phyloP scores from a whole-genome alignment of 2,329 filamentous ascomycete species.

The Phialocephala subalpina region DNA sequence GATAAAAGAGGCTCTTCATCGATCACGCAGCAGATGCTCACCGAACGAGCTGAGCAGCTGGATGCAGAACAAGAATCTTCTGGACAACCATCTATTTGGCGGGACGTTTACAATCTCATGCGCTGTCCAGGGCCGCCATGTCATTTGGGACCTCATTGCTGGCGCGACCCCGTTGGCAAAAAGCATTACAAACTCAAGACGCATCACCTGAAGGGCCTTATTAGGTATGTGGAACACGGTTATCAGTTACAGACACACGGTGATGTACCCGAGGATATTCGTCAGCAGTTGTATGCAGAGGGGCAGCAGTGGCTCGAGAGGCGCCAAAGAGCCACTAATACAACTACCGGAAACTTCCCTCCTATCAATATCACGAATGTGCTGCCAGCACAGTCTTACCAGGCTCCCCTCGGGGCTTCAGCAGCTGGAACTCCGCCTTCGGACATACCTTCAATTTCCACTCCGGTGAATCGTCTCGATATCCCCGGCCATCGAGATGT shows the following conservation, averaged over 20 bases:
- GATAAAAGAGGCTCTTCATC: constrained; percentile 25
- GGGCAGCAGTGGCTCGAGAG: constrained; percentile 32
- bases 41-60: constrained; percentile 36
- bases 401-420: not conserved
- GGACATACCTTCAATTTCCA: constrained; percentile 2
- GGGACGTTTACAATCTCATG: constrained; percentile 44
- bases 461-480: constrained; percentile 27
- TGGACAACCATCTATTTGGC: constrained; percentile 41
- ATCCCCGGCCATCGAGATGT: constrained; percentile 39
- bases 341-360: constrained; percentile 9
- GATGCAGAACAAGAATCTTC: constrained; percentile 36
- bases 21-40: constrained; percentile 41
- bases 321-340: constrained; percentile 14
- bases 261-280: constrained; percentile 43
- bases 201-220: constrained; percentile 42
- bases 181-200: constrained; percentile 45
- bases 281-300: constrained; percentile 44
- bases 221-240: constrained; percentile 29
- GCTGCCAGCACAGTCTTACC: constrained; percentile 14
- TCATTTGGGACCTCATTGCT: constrained; percentile 44
- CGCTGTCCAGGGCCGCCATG: constrained; percentile 42
- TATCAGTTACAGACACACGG: constrained; percentile 38
- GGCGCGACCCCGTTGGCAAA: constrained; percentile 44
- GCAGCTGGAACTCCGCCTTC: constrained; percentile 2
- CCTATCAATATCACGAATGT: constrained; percentile 23